Percentiles rank a stretch among this genome's conserved stretches.
Evolutionary conservation across 805 yeast species (phyloP).

Genomic region (Saturnispora dispora): DNA sequence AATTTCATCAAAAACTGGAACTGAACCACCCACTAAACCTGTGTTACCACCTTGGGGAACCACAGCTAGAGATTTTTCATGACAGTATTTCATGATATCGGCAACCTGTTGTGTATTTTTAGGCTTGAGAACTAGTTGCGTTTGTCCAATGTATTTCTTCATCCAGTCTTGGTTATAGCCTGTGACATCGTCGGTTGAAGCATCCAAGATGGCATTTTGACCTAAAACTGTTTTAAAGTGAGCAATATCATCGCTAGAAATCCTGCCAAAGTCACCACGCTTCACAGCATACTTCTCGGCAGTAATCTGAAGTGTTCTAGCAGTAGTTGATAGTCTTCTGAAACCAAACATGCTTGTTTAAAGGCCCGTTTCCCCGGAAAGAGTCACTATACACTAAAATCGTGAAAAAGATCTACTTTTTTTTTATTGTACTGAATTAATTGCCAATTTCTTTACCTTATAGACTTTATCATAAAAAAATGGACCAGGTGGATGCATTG

Average conservation of each 20-base stretch:
- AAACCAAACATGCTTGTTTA: neutral
- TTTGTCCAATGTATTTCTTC: constrained; percentile 87
- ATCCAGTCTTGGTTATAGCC: constrained; percentile 87
- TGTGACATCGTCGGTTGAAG: constrained; percentile 48
- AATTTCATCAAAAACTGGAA: constrained; percentile 87
- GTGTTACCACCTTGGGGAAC: constrained; percentile 98
- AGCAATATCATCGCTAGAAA: constrained; percentile 48
- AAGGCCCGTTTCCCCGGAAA: constrained; percentile 8
- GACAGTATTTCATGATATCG: constrained; percentile 69
- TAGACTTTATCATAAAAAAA: neutral
- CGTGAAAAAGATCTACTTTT: neutral
- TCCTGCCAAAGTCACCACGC: constrained; percentile 17
- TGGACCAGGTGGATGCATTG: constrained; percentile 18
- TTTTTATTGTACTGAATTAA: neutral
- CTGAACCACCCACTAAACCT: constrained; percentile 90
- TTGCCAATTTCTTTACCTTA: neutral
- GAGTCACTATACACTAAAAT: constrained; percentile 2
- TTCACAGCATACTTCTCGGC: constrained; percentile 12
- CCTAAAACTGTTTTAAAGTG: constrained; percentile 54
- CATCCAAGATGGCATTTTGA: constrained; percentile 41
- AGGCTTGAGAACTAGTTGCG: constrained; percentile 74
- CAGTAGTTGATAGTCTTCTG: neutral
- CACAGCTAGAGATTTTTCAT: constrained; percentile 65
- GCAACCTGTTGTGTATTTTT: constrained; percentile 71
- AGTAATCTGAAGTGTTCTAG: constrained; percentile 6